A percentile compares a stretch with the other conserved stretches of the same genome.
These are phyloP conservation scores for Solidago caesia DNA, from an alignment of 129 eudicot genomes.

Conservation along the genomic window DNA sequence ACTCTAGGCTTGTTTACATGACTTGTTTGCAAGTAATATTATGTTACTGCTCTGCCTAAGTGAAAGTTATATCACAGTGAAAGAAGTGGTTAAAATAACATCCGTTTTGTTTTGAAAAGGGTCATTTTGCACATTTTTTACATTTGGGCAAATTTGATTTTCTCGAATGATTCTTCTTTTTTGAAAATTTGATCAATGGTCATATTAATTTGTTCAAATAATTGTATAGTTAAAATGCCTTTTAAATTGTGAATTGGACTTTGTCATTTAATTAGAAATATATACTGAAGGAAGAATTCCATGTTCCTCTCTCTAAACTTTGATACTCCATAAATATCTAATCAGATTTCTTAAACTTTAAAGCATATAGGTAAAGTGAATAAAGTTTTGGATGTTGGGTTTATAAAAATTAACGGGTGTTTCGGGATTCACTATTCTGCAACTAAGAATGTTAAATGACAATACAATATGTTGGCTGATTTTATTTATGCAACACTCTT, in stretches of 20 bases:
- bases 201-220: too few species aligned
- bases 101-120: too few species aligned
- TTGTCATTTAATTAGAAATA: neutral
- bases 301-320: too few species aligned
- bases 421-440: neutral
- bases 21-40: constrained; percentile 5
- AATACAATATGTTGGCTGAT: neutral
- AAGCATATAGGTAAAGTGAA: neutral
- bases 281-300: too few species aligned
- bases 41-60: neutral
- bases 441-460: neutral
- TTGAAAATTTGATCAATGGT: neutral
- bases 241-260: neutral
- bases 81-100: neutral
- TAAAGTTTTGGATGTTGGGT: neutral
- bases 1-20: constrained; percentile 12
- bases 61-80: neutral
- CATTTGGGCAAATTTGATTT: neutral
- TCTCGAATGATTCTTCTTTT: neutral
- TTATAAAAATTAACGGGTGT: neutral
- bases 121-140: neutral
- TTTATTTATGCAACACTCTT: neutral
- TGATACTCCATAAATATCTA: too few species aligned
- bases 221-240: too few species aligned
- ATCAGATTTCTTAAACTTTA: too few species aligned